Evolutionary conservation across 352 stramenopile species (phyloP).

Genomic region (Globisporangium viniferum): DNA sequence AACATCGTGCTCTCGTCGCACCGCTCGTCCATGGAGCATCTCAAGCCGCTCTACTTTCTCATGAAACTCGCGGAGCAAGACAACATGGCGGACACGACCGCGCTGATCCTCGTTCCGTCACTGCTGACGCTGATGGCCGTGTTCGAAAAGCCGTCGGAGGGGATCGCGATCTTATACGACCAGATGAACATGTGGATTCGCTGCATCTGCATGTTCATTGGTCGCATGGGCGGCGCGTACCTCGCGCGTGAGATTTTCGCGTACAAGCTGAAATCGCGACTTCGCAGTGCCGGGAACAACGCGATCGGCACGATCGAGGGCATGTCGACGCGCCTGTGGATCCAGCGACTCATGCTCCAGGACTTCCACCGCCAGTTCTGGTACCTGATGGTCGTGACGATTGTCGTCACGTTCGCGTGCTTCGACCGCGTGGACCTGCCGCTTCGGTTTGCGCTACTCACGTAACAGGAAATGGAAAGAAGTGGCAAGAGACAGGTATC

Average conservation of each 20-base stretch:
- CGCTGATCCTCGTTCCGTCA: conserved; percentile 80
- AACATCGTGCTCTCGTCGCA: conserved; percentile 8
- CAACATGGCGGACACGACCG: conserved; percentile 87
- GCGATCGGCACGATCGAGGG: conserved; percentile 45
- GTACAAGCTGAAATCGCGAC: conserved; percentile 66
- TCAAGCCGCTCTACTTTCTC: conserved; percentile 79
- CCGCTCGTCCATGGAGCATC: conserved; percentile 25
- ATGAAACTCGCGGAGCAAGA: conserved; percentile 88
- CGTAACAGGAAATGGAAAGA: conserved; percentile 12
- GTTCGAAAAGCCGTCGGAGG: conserved; percentile 68
- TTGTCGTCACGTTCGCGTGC: conserved; percentile 83
- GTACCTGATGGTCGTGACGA: conserved; percentile 81
- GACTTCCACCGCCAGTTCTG: conserved; percentile 86
- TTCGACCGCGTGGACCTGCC: conserved; percentile 75
- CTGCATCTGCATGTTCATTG: conserved; percentile 83
- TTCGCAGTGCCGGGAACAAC: conserved; percentile 23
- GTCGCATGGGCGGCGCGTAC: conserved; percentile 63
- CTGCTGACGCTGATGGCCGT: conserved; percentile 71
- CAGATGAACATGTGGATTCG: conserved; percentile 82
- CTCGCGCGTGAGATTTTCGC: conserved; percentile 84
- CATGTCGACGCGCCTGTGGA: conserved; percentile 70
- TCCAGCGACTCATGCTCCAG: conserved; percentile 83
- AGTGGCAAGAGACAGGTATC: not conserved
- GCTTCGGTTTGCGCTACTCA: conserved; percentile 70
- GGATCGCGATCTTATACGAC: conserved; percentile 56